These are phyloP conservation scores for Amphirosellinia nigrospora DNA, from an alignment of 495 filamentous ascomycete genomes.

Conservation along the genomic window DNA sequence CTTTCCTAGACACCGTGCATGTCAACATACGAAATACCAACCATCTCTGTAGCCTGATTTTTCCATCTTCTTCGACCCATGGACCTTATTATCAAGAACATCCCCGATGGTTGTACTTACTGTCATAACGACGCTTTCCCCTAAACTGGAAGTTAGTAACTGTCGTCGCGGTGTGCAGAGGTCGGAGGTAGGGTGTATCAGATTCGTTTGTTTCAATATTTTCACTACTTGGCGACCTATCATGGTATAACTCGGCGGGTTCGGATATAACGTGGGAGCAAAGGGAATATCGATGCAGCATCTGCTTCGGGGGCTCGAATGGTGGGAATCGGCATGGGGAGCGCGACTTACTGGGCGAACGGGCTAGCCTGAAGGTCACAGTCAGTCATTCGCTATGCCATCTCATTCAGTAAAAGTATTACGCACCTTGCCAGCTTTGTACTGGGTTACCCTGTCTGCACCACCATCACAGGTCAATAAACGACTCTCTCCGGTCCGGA, in stretches of 20 bases:
- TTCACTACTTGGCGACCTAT: too few relatives aligned
- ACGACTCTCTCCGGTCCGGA: not conserved
- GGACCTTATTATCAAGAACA: too few relatives aligned
- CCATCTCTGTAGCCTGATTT: too few relatives aligned
- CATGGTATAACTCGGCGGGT: not conserved
- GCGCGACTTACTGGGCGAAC: constrained; percentile 29
- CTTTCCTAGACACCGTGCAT: too few relatives aligned
- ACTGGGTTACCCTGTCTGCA: constrained; percentile 87
- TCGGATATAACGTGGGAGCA: not conserved
- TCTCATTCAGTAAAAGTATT: not conserved
- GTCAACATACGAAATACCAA: too few relatives aligned
- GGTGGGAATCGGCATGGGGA: not conserved
- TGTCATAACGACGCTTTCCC: constrained; percentile 99
- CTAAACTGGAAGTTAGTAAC: constrained; percentile 10
- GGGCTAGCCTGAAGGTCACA: constrained; percentile 18
- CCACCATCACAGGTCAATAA: constrained; percentile 13
- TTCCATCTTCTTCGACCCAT: too few relatives aligned
- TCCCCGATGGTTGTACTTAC: too few relatives aligned
- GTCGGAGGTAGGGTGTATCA: not conserved
- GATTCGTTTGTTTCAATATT: not conserved
- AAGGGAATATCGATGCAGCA: not conserved
- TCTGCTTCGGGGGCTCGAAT: not conserved
- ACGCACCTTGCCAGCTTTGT: constrained; percentile 89
- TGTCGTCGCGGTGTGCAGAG: constrained; percentile 47
- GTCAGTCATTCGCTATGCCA: constrained; percentile 2